Conservation (phyloP, 495 filamentous ascomycete genomes). For the Penicillium odoratum region DNA sequence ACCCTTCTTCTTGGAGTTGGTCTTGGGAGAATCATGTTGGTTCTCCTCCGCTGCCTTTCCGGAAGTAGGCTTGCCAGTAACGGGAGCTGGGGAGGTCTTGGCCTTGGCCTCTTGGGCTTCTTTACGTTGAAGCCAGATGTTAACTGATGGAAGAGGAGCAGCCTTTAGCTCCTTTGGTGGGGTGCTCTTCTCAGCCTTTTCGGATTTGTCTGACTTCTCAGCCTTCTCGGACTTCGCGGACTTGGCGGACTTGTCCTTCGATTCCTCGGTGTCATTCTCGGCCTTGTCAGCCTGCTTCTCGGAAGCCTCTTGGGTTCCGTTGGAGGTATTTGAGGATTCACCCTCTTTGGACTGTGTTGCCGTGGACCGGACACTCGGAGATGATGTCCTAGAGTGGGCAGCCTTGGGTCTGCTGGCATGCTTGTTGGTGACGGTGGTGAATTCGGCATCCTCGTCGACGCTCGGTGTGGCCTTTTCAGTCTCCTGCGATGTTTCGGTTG, state of each 20-base stretch:
- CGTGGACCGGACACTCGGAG: slow-evolving; percentile 64
- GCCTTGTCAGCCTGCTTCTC: slow-evolving; percentile 56
- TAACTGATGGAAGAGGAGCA: slow-evolving; percentile 77
- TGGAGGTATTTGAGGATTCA: slow-evolving; percentile 64
- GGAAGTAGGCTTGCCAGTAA: slow-evolving; percentile 28
- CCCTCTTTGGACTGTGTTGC: slow-evolving; percentile 70
- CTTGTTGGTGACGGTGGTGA: slow-evolving; percentile 32
- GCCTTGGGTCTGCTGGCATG: slow-evolving; percentile 34
- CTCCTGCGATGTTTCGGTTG: slow-evolving; percentile 30
- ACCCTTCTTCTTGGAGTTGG: slow-evolving; percentile 49
- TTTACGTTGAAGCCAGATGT: slow-evolving; percentile 78
- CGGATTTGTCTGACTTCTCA: slow-evolving; percentile 44
- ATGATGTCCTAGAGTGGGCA: slow-evolving; percentile 59
- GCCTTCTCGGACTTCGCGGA: slow-evolving; percentile 38
- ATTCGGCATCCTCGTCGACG: slow-evolving; percentile 35
- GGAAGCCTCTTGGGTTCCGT: slow-evolving; percentile 63
- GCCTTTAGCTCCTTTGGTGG: slow-evolving; percentile 70
- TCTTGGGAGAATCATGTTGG: slow-evolving; percentile 44
- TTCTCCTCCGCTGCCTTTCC: slow-evolving; percentile 41
- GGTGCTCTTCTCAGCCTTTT: slow-evolving; percentile 50
- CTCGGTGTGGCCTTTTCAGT: slow-evolving; percentile 27
- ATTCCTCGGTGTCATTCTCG: slow-evolving; percentile 29
- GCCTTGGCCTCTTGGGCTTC: slow-evolving; percentile 67
- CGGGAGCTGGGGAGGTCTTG: slow-evolving; percentile 46
- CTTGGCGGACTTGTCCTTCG: slow-evolving; percentile 40